Conservation (phyloP, 1,139 yeast genomes). For the Scheffersomyces insectosa region DNA sequence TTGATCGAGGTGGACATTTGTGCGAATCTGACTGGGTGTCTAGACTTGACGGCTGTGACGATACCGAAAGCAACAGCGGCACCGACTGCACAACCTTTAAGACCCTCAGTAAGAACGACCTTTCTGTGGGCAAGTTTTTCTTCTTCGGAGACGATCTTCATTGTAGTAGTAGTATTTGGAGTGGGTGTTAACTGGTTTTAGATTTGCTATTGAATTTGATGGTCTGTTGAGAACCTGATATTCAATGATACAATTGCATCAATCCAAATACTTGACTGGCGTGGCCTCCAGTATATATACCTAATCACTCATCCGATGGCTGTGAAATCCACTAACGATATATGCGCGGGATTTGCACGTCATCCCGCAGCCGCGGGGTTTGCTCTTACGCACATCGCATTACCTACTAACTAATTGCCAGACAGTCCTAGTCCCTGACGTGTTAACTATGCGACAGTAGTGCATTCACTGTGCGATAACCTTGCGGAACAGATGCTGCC, state of each 20-base stretch:
- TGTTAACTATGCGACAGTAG: too few relatives aligned
- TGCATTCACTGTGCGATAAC: too few relatives aligned
- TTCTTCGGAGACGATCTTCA: slow-evolving; percentile 69
- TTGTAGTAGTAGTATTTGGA: slow-evolving; percentile 17
- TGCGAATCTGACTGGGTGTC: slow-evolving; percentile 20
- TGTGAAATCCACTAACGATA: background rate
- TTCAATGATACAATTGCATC: background rate
- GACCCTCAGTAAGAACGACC: slow-evolving; percentile 59
- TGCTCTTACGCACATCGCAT: background rate
- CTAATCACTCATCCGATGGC: background rate
- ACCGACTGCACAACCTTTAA: slow-evolving; percentile 63
- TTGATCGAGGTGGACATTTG: slow-evolving; percentile 45
- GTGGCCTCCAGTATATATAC: background rate
- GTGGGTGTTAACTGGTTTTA: too few relatives aligned
- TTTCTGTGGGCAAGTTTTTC: slow-evolving; percentile 65
- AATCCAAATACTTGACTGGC: background rate
- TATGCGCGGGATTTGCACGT: slow-evolving; percentile 1
- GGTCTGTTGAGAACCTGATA: too few relatives aligned
- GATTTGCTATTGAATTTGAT: too few relatives aligned
- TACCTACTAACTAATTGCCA: too few relatives aligned
- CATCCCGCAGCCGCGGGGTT: background rate
- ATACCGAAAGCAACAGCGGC: slow-evolving; percentile 51
- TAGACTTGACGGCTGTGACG: slow-evolving; percentile 27
- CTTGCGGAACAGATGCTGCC: too few relatives aligned
- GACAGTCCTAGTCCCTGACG: too few relatives aligned